Conservation (phyloP, 768 basidiomycete species). For the Collybiopsis confluens region DNA sequence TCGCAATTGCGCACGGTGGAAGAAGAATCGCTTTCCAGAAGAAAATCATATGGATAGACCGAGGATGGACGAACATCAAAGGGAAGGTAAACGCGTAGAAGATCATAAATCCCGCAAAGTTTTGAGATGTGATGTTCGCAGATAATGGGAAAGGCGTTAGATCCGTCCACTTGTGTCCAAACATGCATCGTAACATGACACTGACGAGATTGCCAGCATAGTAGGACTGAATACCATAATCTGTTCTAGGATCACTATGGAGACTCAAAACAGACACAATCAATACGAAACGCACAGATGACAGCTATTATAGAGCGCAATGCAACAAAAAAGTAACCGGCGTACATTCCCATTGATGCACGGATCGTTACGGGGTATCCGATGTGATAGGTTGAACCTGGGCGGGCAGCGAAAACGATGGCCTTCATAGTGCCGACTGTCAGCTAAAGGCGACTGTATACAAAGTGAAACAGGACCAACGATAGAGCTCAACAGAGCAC, state of each 20-base stretch:
- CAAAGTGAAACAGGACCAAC: not conserved
- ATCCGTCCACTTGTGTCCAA: slow-evolving; percentile 19
- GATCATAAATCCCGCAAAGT: slow-evolving; percentile 17
- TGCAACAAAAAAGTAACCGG: slow-evolving; percentile 17
- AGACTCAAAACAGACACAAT: not conserved
- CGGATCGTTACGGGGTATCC: slow-evolving; percentile 17
- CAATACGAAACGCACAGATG: slow-evolving; percentile 9
- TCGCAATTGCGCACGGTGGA: not conserved
- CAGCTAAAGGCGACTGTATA: not conserved
- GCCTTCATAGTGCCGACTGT: not conserved
- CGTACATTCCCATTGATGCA: slow-evolving; percentile 18
- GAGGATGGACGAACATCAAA: slow-evolving; percentile 11
- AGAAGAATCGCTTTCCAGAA: slow-evolving; percentile 4
- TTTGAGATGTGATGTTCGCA: slow-evolving; percentile 16
- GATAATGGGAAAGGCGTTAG: slow-evolving; percentile 15
- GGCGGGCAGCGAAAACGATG: slow-evolving; percentile 16
- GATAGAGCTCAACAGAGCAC: slow-evolving; percentile 13
- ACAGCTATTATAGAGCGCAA: slow-evolving; percentile 18
- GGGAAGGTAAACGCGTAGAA: slow-evolving; percentile 16
- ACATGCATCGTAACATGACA: slow-evolving; percentile 17
- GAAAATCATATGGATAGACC: not conserved
- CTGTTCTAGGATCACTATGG: not conserved
- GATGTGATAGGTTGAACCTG: slow-evolving; percentile 18
- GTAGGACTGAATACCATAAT: slow-evolving; percentile 18
- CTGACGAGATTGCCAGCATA: slow-evolving; percentile 16